Conservation (phyloP, 2,329 filamentous ascomycete species). For the Fusarium sp. region DNA sequence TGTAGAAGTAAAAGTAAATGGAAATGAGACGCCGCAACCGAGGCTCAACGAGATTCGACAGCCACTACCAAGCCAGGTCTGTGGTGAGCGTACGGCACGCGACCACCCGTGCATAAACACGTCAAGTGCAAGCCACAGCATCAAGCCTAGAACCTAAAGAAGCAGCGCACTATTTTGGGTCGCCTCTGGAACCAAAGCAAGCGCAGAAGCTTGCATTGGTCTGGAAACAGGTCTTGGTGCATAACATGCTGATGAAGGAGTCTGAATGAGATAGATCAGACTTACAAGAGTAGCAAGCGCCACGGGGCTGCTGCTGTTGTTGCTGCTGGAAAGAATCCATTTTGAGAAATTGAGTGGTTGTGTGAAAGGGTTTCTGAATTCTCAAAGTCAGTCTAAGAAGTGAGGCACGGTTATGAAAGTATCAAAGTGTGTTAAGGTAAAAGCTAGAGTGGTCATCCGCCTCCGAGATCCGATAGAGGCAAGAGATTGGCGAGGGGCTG, state of each 20-base stretch:
- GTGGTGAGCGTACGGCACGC: neutral
- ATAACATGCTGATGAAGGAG: neutral
- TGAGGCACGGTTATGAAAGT: neutral
- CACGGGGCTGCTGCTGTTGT: slow-evolving; percentile 45
- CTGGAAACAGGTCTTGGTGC: neutral
- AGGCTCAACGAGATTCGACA: neutral
- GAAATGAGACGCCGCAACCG: neutral
- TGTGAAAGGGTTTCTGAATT: slow-evolving; percentile 23
- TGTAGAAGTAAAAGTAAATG: neutral
- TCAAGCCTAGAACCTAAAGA: neutral
- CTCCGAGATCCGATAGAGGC: slow-evolving; percentile 40
- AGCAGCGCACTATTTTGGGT: neutral
- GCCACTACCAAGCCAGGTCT: neutral
- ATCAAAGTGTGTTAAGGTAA: slow-evolving; percentile 7
- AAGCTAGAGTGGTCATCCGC: slow-evolving; percentile 26
- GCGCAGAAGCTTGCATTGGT: neutral
- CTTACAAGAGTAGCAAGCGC: slow-evolving; percentile 64
- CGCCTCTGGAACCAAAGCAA: neutral
- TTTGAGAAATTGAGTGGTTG: slow-evolving; percentile 33
- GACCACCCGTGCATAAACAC: neutral
- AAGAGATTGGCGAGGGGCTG: slow-evolving; percentile 41
- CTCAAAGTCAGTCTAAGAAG: slow-evolving; percentile 21
- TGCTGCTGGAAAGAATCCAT: slow-evolving; percentile 52
- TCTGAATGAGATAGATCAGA: slow-evolving; percentile 21
- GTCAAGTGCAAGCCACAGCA: neutral